A percentile compares a stretch with the other conserved stretches of the same genome.
Conservation (phyloP, 2,329 filamentous ascomycete species). For the Basipetospora chlamydospora region DNA sequence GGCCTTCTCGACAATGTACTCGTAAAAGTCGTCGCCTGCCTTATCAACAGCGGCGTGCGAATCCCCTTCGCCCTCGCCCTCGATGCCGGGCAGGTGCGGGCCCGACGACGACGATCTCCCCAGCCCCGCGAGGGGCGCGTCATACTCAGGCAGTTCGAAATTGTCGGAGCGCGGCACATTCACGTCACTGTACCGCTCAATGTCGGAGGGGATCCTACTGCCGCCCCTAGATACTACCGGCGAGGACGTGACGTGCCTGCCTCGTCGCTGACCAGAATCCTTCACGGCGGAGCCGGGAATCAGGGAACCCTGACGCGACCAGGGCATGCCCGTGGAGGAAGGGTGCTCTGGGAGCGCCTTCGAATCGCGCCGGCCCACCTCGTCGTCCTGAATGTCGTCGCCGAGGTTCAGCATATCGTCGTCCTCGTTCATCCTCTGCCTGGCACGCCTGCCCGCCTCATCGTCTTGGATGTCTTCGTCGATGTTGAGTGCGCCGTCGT, state of each 20-base stretch:
- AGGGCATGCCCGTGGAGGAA: slow-evolving; percentile 35
- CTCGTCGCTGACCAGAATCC: slow-evolving; percentile 17
- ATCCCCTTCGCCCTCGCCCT: slow-evolving; percentile 9
- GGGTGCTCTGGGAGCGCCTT: slow-evolving; percentile 47
- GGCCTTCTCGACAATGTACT: slow-evolving; percentile 24
- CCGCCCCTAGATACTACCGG: slow-evolving; percentile 21
- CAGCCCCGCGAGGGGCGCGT: slow-evolving; percentile 8
- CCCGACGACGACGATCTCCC: too few relatives aligned
- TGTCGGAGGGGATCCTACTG: slow-evolving; percentile 19
- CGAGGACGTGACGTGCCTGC: slow-evolving; percentile 18
- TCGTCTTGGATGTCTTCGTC: slow-evolving; percentile 7
- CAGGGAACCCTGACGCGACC: slow-evolving; percentile 32
- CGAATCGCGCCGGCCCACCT: slow-evolving; percentile 9
- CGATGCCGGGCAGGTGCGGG: too few relatives aligned
- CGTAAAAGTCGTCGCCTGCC: slow-evolving; percentile 31
- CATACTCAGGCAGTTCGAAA: slow-evolving; percentile 11
- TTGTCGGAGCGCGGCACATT: slow-evolving; percentile 17
- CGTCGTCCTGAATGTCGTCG: slow-evolving; percentile 8
- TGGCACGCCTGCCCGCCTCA: slow-evolving; percentile 22
- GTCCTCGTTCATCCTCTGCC: slow-evolving; percentile 17
- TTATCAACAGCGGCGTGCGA: slow-evolving; percentile 26
- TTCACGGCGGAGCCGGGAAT: slow-evolving; percentile 30
- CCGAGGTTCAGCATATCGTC: slow-evolving; percentile 7
- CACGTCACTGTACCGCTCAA: slow-evolving; percentile 34
- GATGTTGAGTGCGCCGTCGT: slow-evolving; percentile 7